Conservation (phyloP, 2,329 filamentous ascomycete genomes). For the Aureobasidium mangrovei region DNA sequence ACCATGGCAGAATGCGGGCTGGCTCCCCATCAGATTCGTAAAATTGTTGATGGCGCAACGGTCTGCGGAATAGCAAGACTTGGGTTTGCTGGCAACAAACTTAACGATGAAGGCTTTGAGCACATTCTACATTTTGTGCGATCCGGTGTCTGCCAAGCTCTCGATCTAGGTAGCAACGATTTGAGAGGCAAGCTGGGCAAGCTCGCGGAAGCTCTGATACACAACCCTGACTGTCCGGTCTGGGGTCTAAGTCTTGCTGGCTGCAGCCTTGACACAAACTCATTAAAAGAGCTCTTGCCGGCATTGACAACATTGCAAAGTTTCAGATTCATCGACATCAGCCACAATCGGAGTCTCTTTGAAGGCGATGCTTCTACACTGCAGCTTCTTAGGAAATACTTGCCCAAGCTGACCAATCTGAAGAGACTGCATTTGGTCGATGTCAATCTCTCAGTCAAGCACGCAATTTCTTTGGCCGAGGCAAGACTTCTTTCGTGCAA, state of each 20-base stretch:
- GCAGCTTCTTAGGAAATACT: conserved; percentile 63
- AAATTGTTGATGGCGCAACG: conserved; percentile 73
- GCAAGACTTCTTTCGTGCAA: not conserved
- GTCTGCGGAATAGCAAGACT: conserved; percentile 69
- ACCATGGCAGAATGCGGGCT: conserved; percentile 74
- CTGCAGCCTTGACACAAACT: conserved; percentile 67
- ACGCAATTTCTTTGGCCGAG: conserved; percentile 85
- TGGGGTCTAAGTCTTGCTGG: conserved; percentile 81
- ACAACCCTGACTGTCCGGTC: conserved; percentile 44
- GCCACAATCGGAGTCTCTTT: conserved; percentile 79
- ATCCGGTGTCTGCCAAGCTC: conserved; percentile 69
- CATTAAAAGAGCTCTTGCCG: conserved; percentile 67
- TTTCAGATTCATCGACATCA: conserved; percentile 85
- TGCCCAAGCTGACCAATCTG: conserved; percentile 67
- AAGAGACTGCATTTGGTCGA: conserved; percentile 83
- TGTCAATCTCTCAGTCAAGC: conserved; percentile 73
- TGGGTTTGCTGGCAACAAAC: conserved; percentile 71
- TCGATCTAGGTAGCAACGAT: conserved; percentile 85
- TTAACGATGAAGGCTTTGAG: conserved; percentile 63
- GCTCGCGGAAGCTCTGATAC: conserved; percentile 43
- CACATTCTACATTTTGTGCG: conserved; percentile 70
- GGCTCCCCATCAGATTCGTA: conserved; percentile 59
- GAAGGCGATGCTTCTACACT: conserved; percentile 56
- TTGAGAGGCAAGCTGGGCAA: conserved; percentile 39
- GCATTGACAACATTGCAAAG: conserved; percentile 59